Conservation (phyloP, 2,329 filamentous ascomycete species). For the Berkeleyomyces basicola region DNA sequence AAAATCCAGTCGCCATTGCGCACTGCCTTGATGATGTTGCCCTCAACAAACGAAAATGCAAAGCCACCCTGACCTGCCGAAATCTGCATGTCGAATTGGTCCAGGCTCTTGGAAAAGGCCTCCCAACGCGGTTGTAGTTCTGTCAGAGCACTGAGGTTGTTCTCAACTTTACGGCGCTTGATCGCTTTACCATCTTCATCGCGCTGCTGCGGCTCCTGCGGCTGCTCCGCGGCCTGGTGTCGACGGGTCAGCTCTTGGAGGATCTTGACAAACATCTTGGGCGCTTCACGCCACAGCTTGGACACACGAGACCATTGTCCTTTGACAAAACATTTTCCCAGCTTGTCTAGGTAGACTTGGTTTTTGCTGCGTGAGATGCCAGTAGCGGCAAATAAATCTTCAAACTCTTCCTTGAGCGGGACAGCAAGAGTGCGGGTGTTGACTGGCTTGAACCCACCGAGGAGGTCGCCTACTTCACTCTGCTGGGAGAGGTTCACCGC, state of each 20-base stretch:
- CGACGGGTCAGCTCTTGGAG: conserved; percentile 36
- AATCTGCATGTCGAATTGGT: conserved; percentile 67
- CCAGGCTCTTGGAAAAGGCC: conserved; percentile 55
- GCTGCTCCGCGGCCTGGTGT: conserved; percentile 23
- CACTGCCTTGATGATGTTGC: conserved; percentile 89
- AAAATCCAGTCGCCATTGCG: conserved; percentile 95
- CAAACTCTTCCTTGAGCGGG: conserved; percentile 85
- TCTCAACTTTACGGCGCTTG: conserved; percentile 40
- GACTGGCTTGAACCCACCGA: conserved; percentile 93
- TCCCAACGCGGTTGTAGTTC: conserved; percentile 57
- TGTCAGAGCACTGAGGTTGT: conserved; percentile 47
- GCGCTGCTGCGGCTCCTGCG: conserved; percentile 21
- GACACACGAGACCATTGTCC: conserved; percentile 78
- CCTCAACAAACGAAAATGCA: conserved; percentile 90
- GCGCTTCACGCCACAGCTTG: conserved; percentile 74
- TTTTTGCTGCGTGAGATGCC: conserved; percentile 79
- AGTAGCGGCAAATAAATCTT: conserved; percentile 71
- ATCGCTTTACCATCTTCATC: conserved; percentile 37
- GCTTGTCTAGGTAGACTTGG: conserved; percentile 64
- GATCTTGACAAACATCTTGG: conserved; percentile 68
- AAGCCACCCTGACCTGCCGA: conserved; percentile 42
- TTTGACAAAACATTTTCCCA: conserved; percentile 63
- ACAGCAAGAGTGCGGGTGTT: conserved; percentile 77
- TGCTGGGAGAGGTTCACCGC: conserved; percentile 96
- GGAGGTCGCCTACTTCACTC: conserved; percentile 86